Percentiles rank a stretch among this genome's conserved stretches.
Conservation (phyloP, 495 filamentous ascomycete genomes). For the Penicillium cinerascens region DNA sequence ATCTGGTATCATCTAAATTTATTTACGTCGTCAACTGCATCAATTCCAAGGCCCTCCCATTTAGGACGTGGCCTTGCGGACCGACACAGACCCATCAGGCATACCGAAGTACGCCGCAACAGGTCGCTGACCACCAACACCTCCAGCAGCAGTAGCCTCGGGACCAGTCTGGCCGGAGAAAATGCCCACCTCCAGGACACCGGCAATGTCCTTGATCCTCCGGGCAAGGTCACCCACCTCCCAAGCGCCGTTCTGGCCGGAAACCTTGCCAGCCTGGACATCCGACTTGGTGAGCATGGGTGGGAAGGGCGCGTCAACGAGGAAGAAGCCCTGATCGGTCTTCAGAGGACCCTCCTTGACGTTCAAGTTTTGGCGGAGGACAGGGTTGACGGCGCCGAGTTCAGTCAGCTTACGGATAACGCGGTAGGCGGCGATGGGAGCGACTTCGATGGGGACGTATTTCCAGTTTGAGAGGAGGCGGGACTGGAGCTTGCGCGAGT, state of each 20-base stretch:
- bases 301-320: constrained; percentile 86
- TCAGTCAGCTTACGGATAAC: constrained; percentile 63
- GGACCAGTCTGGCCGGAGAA: constrained; percentile 77
- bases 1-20: constrained; percentile 29
- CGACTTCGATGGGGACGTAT: constrained; percentile 87
- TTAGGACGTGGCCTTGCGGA: constrained; percentile 40
- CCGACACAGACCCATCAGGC: constrained; percentile 67
- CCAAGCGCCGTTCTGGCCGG: constrained; percentile 59
- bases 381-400: constrained; percentile 68
- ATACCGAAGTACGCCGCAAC: constrained; percentile 93
- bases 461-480: constrained; percentile 78
- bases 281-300: constrained; percentile 63
- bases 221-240: constrained; percentile 69
- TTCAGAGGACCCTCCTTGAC: constrained; percentile 77
- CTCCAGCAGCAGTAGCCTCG: constrained; percentile 55
- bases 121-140: constrained; percentile 79
- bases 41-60: constrained; percentile 2
- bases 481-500: constrained; percentile 80
- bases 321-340: constrained; percentile 91
- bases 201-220: constrained; percentile 74
- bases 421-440: constrained; percentile 69
- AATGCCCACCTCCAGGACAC: constrained; percentile 87
- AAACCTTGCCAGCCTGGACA: constrained; percentile 41
- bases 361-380: constrained; percentile 61
- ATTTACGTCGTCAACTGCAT: constrained; percentile 15